Conservation (phyloP, 176 grass and related monocot species). For the Hordeum marinum region DNA sequence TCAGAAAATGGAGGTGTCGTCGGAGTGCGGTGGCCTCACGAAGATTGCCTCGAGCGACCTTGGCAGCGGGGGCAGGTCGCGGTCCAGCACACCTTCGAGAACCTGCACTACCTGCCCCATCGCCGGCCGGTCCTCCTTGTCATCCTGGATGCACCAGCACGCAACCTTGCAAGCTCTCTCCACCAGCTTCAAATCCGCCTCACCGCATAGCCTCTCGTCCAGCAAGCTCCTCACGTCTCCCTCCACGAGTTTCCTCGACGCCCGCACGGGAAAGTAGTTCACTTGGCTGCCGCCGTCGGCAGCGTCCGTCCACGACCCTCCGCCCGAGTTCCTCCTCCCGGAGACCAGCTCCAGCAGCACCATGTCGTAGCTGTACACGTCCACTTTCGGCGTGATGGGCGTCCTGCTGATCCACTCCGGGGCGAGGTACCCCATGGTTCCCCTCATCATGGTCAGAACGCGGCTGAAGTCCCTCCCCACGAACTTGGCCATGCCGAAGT, state of each 20-base stretch:
- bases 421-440: constrained; percentile 48
- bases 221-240: constrained; percentile 30
- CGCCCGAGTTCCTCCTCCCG: constrained; percentile 6
- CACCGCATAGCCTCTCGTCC: constrained; percentile 10
- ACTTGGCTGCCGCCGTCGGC: background rate
- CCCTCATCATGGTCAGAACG: constrained; percentile 40
- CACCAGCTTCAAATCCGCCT: constrained; percentile 17
- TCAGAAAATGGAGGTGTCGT: background rate
- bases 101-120: constrained; percentile 46
- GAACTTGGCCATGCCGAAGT: constrained; percentile 53
- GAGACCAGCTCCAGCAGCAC: constrained; percentile 44
- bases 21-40: background rate
- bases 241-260: constrained; percentile 13
- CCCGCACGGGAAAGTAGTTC: constrained; percentile 13
- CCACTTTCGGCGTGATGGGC: constrained; percentile 31
- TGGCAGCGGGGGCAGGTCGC: constrained; percentile 35
- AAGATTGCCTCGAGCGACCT: constrained; percentile 14
- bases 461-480: constrained; percentile 36
- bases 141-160: constrained; percentile 61
- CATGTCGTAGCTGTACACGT: constrained; percentile 60
- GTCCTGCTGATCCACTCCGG: constrained; percentile 42
- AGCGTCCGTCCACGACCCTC: background rate
- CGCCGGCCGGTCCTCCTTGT: constrained; percentile 27
- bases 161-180: constrained; percentile 42
- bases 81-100: constrained; percentile 23